These are phyloP conservation scores for Taxawa tesnikishii DNA, from an alignment of 2,329 filamentous ascomycete species.

Conservation along the genomic window DNA sequence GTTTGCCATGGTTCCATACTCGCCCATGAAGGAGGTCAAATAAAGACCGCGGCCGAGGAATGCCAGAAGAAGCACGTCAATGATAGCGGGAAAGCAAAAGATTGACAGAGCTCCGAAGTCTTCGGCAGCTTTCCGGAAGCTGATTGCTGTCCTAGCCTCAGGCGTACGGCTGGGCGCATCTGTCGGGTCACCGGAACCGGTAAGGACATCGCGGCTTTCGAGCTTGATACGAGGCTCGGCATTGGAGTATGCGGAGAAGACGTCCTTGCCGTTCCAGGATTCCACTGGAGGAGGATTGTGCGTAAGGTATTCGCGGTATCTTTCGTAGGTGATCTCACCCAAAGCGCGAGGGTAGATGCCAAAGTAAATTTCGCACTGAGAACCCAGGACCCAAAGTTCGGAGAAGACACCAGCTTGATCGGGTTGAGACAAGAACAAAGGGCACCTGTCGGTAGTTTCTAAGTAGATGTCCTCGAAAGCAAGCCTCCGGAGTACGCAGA, in stretches of 20 bases:
- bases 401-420: constrained; percentile 54
- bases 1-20: constrained; percentile 5
- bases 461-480: constrained; percentile 52
- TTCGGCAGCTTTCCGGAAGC: constrained; percentile 1
- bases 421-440: constrained; percentile 46
- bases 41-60: constrained; percentile 49
- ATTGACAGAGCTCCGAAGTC: constrained; percentile 22
- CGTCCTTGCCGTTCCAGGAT: constrained; percentile 9
- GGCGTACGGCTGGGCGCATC: constrained; percentile 7
- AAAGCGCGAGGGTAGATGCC: constrained; percentile 28
- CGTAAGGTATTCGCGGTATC: constrained; percentile 6
- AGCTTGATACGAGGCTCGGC: constrained; percentile 14
- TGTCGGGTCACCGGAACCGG: constrained; percentile 7
- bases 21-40: constrained; percentile 44
- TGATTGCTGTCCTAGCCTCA: constrained; percentile 6
- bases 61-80: constrained; percentile 48
- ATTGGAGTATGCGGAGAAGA: constrained; percentile 9
- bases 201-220: constrained; percentile 7
- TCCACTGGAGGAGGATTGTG: constrained; percentile 9
- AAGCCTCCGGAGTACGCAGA: constrained; percentile 43
- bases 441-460: constrained; percentile 50
- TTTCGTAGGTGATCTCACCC: constrained; percentile 9
- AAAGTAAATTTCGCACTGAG: constrained; percentile 51
- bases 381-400: constrained; percentile 51
- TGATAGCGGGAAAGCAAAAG: constrained; percentile 49